phyloP scores from a whole-genome alignment of 1,139 yeast genomes.

The Lodderomyces orthopsilosis region DNA sequence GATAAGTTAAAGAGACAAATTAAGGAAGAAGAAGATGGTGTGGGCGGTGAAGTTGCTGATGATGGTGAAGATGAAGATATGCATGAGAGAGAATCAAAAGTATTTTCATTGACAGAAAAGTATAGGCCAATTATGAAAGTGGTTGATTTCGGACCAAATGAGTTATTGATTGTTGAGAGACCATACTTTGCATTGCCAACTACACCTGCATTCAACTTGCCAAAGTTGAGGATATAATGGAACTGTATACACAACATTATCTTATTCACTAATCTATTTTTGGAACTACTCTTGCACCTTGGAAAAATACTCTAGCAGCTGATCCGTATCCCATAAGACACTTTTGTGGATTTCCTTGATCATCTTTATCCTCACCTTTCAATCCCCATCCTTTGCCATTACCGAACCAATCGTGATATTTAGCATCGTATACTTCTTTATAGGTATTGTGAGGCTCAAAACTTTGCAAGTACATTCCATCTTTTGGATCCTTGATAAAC shows the following conservation, averaged over 20 bases:
- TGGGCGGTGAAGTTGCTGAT: slow-evolving; percentile 21
- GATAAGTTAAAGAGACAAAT: slow-evolving; percentile 27
- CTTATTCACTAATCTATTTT: slow-evolving; percentile 17
- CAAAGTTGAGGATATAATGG: slow-evolving; percentile 50
- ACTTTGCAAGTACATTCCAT: slow-evolving; percentile 60
- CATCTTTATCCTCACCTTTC: slow-evolving; percentile 44
- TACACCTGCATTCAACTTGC: slow-evolving; percentile 75
- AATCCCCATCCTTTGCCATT: slow-evolving; percentile 53
- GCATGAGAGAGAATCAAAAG: slow-evolving; percentile 23
- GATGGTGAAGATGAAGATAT: slow-evolving; percentile 22
- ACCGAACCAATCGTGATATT: slow-evolving; percentile 55
- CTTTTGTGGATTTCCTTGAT: slow-evolving; percentile 43
- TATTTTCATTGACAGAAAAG: slow-evolving; percentile 76
- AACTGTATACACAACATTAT: neutral
- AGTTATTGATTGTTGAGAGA: slow-evolving; percentile 74
- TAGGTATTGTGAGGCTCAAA: slow-evolving; percentile 61
- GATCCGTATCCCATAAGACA: slow-evolving; percentile 64
- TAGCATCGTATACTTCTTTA: slow-evolving; percentile 44
- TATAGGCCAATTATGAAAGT: slow-evolving; percentile 74
- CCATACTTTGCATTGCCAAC: slow-evolving; percentile 59
- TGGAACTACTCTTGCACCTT: slow-evolving; percentile 59
- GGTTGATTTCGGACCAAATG: slow-evolving; percentile 52
- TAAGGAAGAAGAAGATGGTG: slow-evolving; percentile 21
- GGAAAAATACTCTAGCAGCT: slow-evolving; percentile 69
- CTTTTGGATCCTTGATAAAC: slow-evolving; percentile 56